phyloP scores from a whole-genome alignment of 106 monocot species.

The Dioscorea dumetorum region DNA sequence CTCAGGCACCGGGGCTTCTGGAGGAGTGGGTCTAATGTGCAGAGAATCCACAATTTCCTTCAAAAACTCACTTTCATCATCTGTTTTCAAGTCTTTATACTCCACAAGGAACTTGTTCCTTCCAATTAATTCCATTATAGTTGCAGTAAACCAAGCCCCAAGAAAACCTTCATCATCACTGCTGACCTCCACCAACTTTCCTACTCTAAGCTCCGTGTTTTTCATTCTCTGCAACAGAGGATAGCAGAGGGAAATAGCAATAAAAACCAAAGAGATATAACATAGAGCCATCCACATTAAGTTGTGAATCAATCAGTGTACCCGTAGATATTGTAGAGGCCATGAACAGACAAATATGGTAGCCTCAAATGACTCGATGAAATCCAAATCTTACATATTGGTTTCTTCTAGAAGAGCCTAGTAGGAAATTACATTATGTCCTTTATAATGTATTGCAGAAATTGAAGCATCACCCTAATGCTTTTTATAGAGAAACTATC shows the following conservation, averaged over 20 bases:
- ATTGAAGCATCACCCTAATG: too few relatives aligned
- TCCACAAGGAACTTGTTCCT: constrained; percentile 41
- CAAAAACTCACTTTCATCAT: constrained; percentile 45
- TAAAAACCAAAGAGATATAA: background rate
- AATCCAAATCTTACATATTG: too few relatives aligned
- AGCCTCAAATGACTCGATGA: too few relatives aligned
- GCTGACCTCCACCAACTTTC: constrained; percentile 53
- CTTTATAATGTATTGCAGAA: too few relatives aligned
- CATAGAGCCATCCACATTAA: background rate
- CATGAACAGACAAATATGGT: background rate
- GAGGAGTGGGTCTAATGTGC: constrained; percentile 64
- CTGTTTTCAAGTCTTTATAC: constrained; percentile 45
- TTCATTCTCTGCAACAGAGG: constrained; percentile 15
- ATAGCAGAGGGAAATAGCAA: background rate
- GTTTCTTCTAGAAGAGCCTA: too few relatives aligned
- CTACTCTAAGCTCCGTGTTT: constrained; percentile 15
- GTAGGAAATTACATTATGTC: too few relatives aligned
- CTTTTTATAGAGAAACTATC: too few relatives aligned
- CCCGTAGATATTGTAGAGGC: background rate
- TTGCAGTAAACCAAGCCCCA: constrained; percentile 66
- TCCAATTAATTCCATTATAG: constrained; percentile 25
- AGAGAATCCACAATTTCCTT: constrained; percentile 48
- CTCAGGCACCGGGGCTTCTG: constrained; percentile 1
- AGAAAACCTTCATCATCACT: constrained; percentile 72
- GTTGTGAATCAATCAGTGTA: background rate